Percentiles rank a stretch among this genome's conserved stretches.
These are phyloP conservation scores for Fusarium penzigii DNA, from an alignment of 2,329 filamentous ascomycete genomes.

Conservation along the genomic window DNA sequence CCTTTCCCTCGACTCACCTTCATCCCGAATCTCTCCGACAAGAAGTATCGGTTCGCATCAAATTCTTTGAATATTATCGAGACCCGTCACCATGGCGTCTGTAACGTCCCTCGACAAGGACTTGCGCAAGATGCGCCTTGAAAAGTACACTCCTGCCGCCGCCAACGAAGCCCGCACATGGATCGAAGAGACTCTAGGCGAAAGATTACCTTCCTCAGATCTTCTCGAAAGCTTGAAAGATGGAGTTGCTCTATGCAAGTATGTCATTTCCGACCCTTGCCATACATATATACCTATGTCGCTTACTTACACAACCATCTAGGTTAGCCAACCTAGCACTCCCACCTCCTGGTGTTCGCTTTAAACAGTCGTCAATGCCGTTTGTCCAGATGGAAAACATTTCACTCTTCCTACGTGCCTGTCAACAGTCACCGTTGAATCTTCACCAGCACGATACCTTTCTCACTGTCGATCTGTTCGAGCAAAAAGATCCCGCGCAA, in stretches of 20 bases:
- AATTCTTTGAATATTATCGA: background rate
- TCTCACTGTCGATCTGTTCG: slow-evolving; percentile 94
- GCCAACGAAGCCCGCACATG: slow-evolving; percentile 82
- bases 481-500: slow-evolving; percentile 93
- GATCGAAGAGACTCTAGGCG: slow-evolving; percentile 81
- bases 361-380: slow-evolving; percentile 91
- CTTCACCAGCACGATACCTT: slow-evolving; percentile 94
- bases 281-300: slow-evolving; percentile 15
- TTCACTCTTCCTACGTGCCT: slow-evolving; percentile 88
- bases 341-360: slow-evolving; percentile 78
- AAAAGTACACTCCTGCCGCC: slow-evolving; percentile 88
- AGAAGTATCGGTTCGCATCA: background rate
- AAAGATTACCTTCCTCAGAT: slow-evolving; percentile 71
- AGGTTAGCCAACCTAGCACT: slow-evolving; percentile 82
- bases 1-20: no score
- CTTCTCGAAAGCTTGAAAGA: slow-evolving; percentile 86
- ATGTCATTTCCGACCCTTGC: slow-evolving; percentile 34
- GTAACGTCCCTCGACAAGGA: slow-evolving; percentile 94
- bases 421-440: slow-evolving; percentile 80
- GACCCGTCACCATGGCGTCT: slow-evolving; percentile 70
- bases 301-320: slow-evolving; percentile 13
- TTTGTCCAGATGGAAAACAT: slow-evolving; percentile 99
- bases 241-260: slow-evolving; percentile 92
- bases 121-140: slow-evolving; percentile 87
- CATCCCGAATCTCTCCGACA: no score